Evolutionary conservation across 78 protist genomes (phyloP).

Genomic region (Cavenderia fasciculata): DNA sequence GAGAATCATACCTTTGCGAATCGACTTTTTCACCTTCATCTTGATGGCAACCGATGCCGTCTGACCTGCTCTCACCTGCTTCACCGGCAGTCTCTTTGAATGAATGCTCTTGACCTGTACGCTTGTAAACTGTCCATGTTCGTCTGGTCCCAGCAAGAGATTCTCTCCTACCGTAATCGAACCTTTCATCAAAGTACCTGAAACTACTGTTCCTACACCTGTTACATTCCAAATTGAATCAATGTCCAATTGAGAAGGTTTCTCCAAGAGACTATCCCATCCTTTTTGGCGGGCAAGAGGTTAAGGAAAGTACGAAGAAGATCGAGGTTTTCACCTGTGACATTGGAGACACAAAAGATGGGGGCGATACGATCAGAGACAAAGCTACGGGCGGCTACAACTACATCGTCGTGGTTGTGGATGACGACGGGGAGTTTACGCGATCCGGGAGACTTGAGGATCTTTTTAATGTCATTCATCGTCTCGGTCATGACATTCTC

Average conservation of each 20-base stretch:
- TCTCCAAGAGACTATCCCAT: slow-evolving; percentile 52
- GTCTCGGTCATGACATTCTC: slow-evolving; percentile 85
- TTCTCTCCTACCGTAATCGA: slow-evolving; percentile 53
- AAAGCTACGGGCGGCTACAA: slow-evolving; percentile 81
- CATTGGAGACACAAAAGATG: slow-evolving; percentile 89
- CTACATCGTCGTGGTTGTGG: slow-evolving; percentile 87
- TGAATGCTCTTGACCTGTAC: slow-evolving; percentile 85
- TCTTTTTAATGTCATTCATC: slow-evolving; percentile 78
- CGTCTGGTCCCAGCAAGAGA: slow-evolving; percentile 93
- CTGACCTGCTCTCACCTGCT: slow-evolving; percentile 88
- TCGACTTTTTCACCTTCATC: slow-evolving; percentile 72
- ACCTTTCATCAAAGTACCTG: slow-evolving; percentile 91
- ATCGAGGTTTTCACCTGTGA: slow-evolving; percentile 91
- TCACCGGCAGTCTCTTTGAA: slow-evolving; percentile 80
- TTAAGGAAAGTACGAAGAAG: slow-evolving; percentile 87
- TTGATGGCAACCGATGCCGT: slow-evolving; percentile 89
- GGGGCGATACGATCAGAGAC: slow-evolving; percentile 87
- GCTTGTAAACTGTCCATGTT: slow-evolving; percentile 80
- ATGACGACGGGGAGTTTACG: slow-evolving; percentile 90
- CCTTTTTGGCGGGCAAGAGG: slow-evolving; percentile 84
- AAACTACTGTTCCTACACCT: slow-evolving; percentile 94
- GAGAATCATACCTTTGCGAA: slow-evolving; percentile 95
- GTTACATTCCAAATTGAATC: slow-evolving; percentile 44
- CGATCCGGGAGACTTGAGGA: slow-evolving; percentile 77
- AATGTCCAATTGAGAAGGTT: slow-evolving; percentile 77